Conservation (phyloP, 192 early-diverging fungal genomes). For the Backusella tuberculispora region DNA sequence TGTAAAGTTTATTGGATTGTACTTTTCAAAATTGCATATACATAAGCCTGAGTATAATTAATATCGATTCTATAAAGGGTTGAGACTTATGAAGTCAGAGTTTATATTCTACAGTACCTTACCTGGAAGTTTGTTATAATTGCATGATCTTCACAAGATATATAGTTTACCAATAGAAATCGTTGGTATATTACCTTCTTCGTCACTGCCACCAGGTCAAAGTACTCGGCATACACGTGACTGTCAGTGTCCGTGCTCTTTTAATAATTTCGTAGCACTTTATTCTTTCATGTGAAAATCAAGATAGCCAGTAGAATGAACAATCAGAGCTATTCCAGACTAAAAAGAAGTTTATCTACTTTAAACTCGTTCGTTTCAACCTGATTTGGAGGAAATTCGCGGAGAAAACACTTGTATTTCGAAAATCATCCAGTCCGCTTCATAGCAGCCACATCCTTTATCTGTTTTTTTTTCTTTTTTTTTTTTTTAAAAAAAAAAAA, state of each 20-base stretch:
- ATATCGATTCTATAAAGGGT: neutral
- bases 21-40: neutral
- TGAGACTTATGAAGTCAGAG: neutral
- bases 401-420: neutral
- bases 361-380: neutral
- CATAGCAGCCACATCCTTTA: neutral
- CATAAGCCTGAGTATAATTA: neutral
- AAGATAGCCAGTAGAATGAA: slow-evolving; percentile 6
- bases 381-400: neutral
- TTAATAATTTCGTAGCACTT: neutral
- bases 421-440: neutral
- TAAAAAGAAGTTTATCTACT: neutral
- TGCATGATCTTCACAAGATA: neutral
- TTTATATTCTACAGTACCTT: neutral
- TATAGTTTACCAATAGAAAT: neutral
- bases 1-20: neutral
- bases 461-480: neutral
- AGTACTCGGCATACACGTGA: neutral
- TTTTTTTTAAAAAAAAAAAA: neutral
- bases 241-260: neutral
- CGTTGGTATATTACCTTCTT: neutral
- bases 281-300: slow-evolving; percentile 8
- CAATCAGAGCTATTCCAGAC: neutral
- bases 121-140: neutral
- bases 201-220: neutral